Conservation (phyloP, 805 yeast species). For the Spathaspora sp. region DNA sequence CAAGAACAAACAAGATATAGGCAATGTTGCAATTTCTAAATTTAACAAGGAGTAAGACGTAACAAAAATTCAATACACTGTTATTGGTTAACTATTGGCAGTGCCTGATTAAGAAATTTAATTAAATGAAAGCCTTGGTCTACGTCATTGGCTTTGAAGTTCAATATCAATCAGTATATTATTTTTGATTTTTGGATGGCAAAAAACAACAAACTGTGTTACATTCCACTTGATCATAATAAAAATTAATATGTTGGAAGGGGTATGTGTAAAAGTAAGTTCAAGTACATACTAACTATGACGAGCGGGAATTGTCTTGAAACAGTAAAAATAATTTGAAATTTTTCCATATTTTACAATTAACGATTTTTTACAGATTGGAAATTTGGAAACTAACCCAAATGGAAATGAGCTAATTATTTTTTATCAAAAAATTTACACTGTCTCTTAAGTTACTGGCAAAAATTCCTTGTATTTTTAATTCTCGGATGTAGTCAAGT, state of each 20-base stretch:
- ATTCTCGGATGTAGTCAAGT: neutral
- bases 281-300: no score
- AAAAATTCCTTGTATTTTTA: neutral
- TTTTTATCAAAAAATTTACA: neutral
- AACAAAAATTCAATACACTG: neutral
- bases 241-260: neutral
- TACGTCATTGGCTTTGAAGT: no score
- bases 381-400: neutral
- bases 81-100: neutral
- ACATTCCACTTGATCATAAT: neutral
- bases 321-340: neutral
- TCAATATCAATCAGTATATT: no score
- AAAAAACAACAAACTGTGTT: no score
- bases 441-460: neutral
- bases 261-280: neutral
- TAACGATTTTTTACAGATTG: neutral
- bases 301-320: neutral
- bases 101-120: no score
- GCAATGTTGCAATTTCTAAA: neutral
- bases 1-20: neutral
- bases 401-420: neutral
- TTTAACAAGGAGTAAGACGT: neutral
- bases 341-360: neutral
- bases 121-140: no score
- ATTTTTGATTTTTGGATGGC: neutral